Percentiles rank a stretch among this genome's conserved stretches.
Conservation (phyloP, 1,139 yeast genomes). For the Geotrichum macrosporum region DNA sequence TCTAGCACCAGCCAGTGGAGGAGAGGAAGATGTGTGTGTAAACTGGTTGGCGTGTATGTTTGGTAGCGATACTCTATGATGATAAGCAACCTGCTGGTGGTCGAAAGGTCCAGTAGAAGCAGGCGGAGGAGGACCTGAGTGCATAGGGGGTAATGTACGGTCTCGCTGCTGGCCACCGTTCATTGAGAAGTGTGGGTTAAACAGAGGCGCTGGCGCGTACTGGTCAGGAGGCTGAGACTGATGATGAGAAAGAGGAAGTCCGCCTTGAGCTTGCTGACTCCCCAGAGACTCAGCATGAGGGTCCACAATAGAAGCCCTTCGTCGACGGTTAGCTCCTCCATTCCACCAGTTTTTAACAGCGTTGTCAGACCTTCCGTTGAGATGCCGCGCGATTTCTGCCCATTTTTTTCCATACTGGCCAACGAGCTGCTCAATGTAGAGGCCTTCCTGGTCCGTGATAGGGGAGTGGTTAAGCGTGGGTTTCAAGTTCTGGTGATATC, state of each 20-base stretch:
- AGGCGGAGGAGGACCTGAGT: conserved; percentile 12
- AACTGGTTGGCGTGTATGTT: conserved; percentile 28
- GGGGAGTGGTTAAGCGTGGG: conserved; percentile 80
- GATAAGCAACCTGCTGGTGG: conserved; percentile 4
- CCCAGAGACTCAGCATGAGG: no score
- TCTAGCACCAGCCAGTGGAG: conserved; percentile 16
- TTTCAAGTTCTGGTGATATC: conserved; percentile 87
- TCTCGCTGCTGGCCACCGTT: not conserved
- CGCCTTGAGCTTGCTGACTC: no score
- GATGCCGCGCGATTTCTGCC: conserved; percentile 90
- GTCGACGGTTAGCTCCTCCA: conserved; percentile 79
- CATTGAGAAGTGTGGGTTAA: conserved; percentile 10
- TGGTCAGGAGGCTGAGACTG: conserved; percentile 10
- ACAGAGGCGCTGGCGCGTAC: conserved; percentile 3
- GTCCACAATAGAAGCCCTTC: conserved; percentile 48
- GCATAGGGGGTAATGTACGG: conserved; percentile 3
- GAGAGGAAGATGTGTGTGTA: conserved; percentile 11
- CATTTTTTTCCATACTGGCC: conserved; percentile 80
- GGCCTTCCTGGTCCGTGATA: conserved; percentile 80
- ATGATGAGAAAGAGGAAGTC: conserved; percentile 7
- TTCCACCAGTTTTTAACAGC: conserved; percentile 98
- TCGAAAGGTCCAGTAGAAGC: not conserved
- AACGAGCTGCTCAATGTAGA: conserved; percentile 72
- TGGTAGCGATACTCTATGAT: conserved; percentile 33
- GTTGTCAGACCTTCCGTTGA: conserved; percentile 82